Conservation (phyloP, 495 filamentous ascomycete genomes). For the Trichoderma asperelloides region DNA sequence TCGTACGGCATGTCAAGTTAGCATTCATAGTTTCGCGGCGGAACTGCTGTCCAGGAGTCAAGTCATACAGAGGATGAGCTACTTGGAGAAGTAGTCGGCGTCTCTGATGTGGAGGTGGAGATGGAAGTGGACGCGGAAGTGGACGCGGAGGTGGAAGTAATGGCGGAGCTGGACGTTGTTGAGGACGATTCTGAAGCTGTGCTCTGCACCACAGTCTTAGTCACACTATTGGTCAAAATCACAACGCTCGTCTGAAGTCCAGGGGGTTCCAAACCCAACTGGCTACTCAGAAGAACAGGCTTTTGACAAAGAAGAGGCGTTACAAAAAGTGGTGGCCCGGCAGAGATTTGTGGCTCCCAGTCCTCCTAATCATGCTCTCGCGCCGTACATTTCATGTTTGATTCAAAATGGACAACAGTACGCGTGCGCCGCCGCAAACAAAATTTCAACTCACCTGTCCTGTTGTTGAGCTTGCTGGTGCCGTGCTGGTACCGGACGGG, state of each 20-base stretch:
- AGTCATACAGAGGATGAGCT: conserved; percentile 8
- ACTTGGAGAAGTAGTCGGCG: conserved; percentile 2
- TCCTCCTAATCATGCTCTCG: neutral
- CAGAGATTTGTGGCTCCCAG: neutral
- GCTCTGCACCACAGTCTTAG: conserved; percentile 7
- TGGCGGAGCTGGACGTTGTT: neutral
- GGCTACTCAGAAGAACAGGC: neutral
- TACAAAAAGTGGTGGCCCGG: neutral
- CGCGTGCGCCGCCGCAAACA: conserved; percentile 11
- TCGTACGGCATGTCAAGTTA: neutral
- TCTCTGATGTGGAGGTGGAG: neutral
- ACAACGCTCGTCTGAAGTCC: neutral
- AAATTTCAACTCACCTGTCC: conserved; percentile 19
- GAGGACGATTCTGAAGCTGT: neutral
- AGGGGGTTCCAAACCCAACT: neutral
- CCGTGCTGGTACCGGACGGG: conserved; percentile 23
- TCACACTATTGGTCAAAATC: neutral
- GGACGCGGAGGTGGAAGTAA: conserved; percentile 1
- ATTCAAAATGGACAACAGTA: neutral
- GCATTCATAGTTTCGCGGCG: neutral
- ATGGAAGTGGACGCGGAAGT: neutral
- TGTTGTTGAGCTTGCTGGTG: conserved; percentile 10
- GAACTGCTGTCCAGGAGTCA: neutral
- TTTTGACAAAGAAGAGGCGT: conserved; percentile 4
- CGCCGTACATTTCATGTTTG: neutral